phyloP scores from a whole-genome alignment of 1,284 basidiomycete species.

The Trichosporon ovoides region DNA sequence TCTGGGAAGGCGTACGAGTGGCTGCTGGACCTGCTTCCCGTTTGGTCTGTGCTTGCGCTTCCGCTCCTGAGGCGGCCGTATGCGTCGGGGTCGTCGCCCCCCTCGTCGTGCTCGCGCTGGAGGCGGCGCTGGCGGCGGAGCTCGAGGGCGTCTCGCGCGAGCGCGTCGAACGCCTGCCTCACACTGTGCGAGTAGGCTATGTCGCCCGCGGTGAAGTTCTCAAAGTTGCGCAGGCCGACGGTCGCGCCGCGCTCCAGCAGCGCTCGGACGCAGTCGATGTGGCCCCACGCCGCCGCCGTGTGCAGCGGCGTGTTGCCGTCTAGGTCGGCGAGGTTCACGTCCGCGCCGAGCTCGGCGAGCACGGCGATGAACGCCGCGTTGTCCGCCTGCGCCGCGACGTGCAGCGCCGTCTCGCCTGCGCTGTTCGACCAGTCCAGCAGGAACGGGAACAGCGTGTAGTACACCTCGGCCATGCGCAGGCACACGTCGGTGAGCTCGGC shows the following conservation, averaged over 20 bases:
- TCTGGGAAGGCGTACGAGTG: not conserved
- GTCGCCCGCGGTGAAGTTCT: slow-evolving; percentile 84
- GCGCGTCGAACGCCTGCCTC: slow-evolving; percentile 27
- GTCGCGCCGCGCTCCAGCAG: slow-evolving; percentile 84
- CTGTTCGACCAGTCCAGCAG: slow-evolving; percentile 85
- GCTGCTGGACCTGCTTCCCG: not conserved
- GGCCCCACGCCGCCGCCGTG: slow-evolving; percentile 53
- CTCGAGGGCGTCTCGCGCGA: slow-evolving; percentile 32
- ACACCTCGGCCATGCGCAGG: slow-evolving; percentile 36
- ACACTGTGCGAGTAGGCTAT: slow-evolving; percentile 70
- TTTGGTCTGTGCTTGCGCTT: not conserved
- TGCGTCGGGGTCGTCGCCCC: not conserved
- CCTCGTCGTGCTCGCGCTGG: not conserved
- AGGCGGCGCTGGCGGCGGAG: slow-evolving; percentile 12
- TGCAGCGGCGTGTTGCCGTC: slow-evolving; percentile 89
- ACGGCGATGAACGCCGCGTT: slow-evolving; percentile 71
- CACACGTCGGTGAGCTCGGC: slow-evolving; percentile 25
- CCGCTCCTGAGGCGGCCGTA: not conserved
- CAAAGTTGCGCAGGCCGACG: slow-evolving; percentile 73
- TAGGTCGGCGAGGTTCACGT: slow-evolving; percentile 79
- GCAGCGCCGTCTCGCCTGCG: slow-evolving; percentile 81
- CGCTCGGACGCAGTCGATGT: slow-evolving; percentile 67
- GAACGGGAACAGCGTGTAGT: slow-evolving; percentile 53
- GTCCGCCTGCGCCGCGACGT: slow-evolving; percentile 79
- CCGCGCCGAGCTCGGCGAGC: slow-evolving; percentile 78